Base-by-base conservation (phyloP, 169 alveolate species). In the Babesia ovis region DNA sequence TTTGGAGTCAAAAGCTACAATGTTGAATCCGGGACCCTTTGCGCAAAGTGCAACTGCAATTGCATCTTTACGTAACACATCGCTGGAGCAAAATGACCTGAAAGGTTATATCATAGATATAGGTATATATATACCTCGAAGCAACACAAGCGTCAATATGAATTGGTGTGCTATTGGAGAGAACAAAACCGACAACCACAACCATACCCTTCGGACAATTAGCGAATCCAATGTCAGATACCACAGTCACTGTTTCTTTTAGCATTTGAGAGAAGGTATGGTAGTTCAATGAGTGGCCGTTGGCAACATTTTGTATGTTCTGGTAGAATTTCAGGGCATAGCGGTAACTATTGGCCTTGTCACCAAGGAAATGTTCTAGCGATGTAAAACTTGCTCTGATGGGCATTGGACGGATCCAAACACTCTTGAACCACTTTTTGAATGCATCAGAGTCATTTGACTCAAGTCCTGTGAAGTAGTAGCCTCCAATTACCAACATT, bases 401-500 rank as follows among this genome's bases (percentile, higher is more conserved):
- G 11, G 89, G 85, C 89, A 81, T 81, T 0, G 89, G 85, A 11
- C 84, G 64, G 20, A 23, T 20, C 12, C 53, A 25, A 12, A 81
- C 53, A 29, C 57, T 64, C 29, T 58, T 27, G n/a, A 66, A 42
- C 89, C 89, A 81, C 8, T 6, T 11, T 4, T 67, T 37, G 35
- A 71, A 72, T 27, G 68, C 57, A 3, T 34, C 18, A 1, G 34
- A 18, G 31, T 60, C 56, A 34, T 67, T 76, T 14, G 18, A 31
- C 69, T 79, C 86, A 32, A 79, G 35, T 1, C 82, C 82, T 25
- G 68, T 59, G 2, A 56, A 60, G 66, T 54, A 81, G 43, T 14
- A 71, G 20, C 89, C 89, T 3, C 83, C 84, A 35, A 81, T 50
- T 18, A 81, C 53, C 80, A 68, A 71, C 70, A 70, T 48, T 20